A percentile compares a stretch with the other conserved stretches of the same genome.
These are phyloP conservation scores for Aspergillus baeticus DNA, from an alignment of 495 filamentous ascomycete genomes.

Conservation along the genomic window DNA sequence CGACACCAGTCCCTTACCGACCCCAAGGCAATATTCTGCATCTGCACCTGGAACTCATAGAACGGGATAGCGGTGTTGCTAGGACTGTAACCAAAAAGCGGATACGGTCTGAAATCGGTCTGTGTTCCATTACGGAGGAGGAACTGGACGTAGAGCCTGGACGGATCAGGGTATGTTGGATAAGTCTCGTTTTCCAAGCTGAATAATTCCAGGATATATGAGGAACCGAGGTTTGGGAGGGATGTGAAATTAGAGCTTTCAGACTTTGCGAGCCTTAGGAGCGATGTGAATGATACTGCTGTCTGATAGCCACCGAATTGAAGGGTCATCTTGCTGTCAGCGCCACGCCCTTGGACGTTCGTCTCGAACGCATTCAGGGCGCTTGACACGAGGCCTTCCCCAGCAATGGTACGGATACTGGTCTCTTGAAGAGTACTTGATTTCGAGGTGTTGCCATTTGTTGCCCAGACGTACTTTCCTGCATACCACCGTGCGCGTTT, in stretches of 20 bases:
- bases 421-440: constrained; percentile 43
- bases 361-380: constrained; percentile 54
- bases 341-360: constrained; percentile 43
- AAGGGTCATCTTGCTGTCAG: constrained; percentile 55
- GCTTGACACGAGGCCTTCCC: constrained; percentile 62
- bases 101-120: constrained; percentile 51
- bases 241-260: constrained; percentile 63
- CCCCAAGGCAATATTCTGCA: constrained; percentile 60
- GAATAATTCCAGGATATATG: constrained; percentile 74
- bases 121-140: constrained; percentile 71
- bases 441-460: constrained; percentile 57
- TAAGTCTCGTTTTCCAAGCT: constrained; percentile 50
- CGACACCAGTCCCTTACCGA: constrained; percentile 66
- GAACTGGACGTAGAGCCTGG: constrained; percentile 72
- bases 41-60: constrained; percentile 57
- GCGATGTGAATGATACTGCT: constrained; percentile 73
- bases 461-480: constrained; percentile 62
- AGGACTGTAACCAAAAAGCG: constrained; percentile 62
- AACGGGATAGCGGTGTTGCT: constrained; percentile 55
- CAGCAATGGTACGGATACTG: constrained; percentile 61
- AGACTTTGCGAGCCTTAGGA: constrained; percentile 53
- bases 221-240: constrained; percentile 65
- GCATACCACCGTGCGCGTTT: constrained; percentile 62
- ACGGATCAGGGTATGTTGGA: constrained; percentile 46
- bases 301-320: constrained; percentile 70